Evolutionary conservation across 1,284 basidiomycete genomes (phyloP), one percentile per base, ranked within the genome.

Genomic region (Cystobasidium pallidum): DNA sequence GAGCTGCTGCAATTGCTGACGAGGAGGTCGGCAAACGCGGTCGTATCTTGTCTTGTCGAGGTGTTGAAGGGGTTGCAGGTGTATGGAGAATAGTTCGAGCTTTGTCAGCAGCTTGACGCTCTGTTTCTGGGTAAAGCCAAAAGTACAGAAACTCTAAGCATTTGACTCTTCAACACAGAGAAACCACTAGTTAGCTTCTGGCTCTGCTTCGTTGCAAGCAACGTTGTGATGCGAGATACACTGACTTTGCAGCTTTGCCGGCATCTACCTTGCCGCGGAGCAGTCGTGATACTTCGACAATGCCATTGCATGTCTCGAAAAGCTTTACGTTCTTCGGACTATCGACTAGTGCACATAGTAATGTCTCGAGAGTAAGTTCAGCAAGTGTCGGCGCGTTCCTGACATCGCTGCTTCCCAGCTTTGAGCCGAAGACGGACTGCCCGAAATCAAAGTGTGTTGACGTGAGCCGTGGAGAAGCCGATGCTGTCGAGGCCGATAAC

Each of bases 131-230:
- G 66, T 92, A 84, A 6, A 94, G 84, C 79, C 94, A 94, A 79
- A 94, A 94, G 80, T 94, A 93, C 10, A 94, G 82, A 78, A 94
- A 94, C 79, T 94, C 92, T 21, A 94, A 84, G 76, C 91, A 93
- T 83, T 94, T 94, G 89, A 94, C 93, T 77, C 92, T 93, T 74
- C 41, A 24, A 49, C 21, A 45, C 30, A 36, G 15, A 54, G 26
- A 13, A 8, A 28, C 4, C 4, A 10, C 7, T 21, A 13, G 28
- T 57, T 30, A 54, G 52, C 52, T 7, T 32, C 26, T 54, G 24
- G 10, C n/a, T n/a, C n/a, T n/a, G 2, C 11, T 24, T 6, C 30
- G 52, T 32, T 39, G 36, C 36, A 26, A 10, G 24, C 24, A 4
- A 3, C 30, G 15, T 28, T 13, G 13, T 15, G n/a, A n/a, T 54